Evolutionary conservation across 2,329 filamentous ascomycete species (phyloP).

Genomic region (Lojkania enalia): DNA sequence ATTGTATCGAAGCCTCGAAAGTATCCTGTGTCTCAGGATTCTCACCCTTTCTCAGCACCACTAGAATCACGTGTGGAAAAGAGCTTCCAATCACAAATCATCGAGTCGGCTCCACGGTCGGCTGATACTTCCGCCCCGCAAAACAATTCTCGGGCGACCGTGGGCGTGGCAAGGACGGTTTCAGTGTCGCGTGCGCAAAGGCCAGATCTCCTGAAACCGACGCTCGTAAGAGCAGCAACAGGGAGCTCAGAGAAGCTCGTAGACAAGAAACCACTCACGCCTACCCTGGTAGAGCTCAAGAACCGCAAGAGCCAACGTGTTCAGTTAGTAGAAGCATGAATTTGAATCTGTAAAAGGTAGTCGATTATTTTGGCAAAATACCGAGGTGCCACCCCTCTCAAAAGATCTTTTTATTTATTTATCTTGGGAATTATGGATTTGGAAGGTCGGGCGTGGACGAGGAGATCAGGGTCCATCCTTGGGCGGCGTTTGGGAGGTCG

Average conservation of each 20-base stretch:
- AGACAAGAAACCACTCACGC: constrained; percentile 34
- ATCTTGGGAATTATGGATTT: constrained; percentile 1
- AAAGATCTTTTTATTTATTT: not conserved
- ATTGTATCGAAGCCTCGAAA: constrained; percentile 26
- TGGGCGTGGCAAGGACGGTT: constrained; percentile 39
- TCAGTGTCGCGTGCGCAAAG: constrained; percentile 36
- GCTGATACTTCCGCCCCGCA: constrained; percentile 16
- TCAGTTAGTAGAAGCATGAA: constrained; percentile 39
- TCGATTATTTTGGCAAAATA: too few relatives aligned
- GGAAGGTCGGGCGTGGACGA: not conserved
- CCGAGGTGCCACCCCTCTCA: too few relatives aligned
- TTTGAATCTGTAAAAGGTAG: too few relatives aligned
- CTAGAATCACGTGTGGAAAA: constrained; percentile 19
- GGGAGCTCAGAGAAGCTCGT: constrained; percentile 26
- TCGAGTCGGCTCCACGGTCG: constrained; percentile 15
- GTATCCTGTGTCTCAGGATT: constrained; percentile 20
- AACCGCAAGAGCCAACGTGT: constrained; percentile 42
- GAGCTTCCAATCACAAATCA: constrained; percentile 8
- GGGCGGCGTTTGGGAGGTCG: constrained; percentile 1
- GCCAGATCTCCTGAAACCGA: constrained; percentile 19
- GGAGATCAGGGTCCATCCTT: not conserved
- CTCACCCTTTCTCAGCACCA: constrained; percentile 31
- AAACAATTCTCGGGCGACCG: constrained; percentile 24
- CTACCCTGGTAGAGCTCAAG: constrained; percentile 42
- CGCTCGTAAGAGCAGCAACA: constrained; percentile 20